Evolutionary conservation across 2,329 filamentous ascomycete genomes (phyloP).

Genomic region (Clarireedia hainanense): DNA sequence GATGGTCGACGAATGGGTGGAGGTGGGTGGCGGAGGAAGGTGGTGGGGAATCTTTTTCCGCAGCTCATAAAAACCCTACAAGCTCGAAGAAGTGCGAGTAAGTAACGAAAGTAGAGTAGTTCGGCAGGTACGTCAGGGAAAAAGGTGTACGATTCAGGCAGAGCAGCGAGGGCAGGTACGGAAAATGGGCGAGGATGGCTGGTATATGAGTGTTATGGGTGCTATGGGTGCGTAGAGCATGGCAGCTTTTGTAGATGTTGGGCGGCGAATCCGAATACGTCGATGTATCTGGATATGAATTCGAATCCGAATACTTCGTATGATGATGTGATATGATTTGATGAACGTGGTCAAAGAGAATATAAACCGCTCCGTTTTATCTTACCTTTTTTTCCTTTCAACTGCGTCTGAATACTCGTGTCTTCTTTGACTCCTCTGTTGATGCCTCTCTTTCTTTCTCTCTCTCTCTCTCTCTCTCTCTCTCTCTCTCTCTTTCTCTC

Average conservation of each 20-base stretch:
- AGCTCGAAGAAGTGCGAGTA: neutral
- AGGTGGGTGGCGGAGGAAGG: slow-evolving; percentile 7
- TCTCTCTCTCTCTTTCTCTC: neutral
- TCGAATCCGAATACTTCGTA: no score
- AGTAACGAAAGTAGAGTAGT: neutral
- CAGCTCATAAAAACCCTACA: neutral
- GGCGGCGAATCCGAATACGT: neutral
- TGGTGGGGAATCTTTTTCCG: slow-evolving; percentile 7
- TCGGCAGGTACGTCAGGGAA: neutral
- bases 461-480: neutral
- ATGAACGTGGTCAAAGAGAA: neutral
- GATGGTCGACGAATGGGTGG: slow-evolving; percentile 1
- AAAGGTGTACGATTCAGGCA: no score
- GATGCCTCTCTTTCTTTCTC: neutral
- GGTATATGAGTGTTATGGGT: no score
- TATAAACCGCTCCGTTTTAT: neutral
- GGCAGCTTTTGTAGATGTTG: neutral
- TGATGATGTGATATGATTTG: neutral
- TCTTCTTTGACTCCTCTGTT: neutral
- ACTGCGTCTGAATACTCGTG: neutral
- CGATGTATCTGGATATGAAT: neutral
- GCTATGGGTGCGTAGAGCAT: no score
- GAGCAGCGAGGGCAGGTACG: no score
- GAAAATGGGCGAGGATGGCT: no score
- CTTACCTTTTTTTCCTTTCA: neutral